Evolutionary conservation across 768 basidiomycete genomes (phyloP), one percentile per base, ranked within the genome.

Genomic region (Auricularia cornea): DNA sequence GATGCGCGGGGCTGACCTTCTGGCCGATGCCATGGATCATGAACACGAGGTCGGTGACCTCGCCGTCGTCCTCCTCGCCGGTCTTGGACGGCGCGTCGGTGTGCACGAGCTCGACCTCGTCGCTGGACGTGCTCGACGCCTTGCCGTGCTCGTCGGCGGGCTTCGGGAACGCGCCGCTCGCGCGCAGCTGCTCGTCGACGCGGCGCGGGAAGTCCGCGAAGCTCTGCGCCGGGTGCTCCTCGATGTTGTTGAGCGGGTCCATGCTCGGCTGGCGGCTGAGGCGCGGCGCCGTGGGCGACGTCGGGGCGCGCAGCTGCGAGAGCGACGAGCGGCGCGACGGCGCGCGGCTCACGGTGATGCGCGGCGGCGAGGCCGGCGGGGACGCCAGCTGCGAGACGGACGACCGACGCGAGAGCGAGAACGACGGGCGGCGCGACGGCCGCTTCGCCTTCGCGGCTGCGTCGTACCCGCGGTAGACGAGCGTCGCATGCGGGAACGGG

Each of bases 1-100:
- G 5, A 12, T 5, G 44, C 0, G 44, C 16, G 20, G 44, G 6
- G 1, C 44, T 0, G 20, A 48, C 44, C 44, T 48, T 18, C 70
- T 72, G 68, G 52, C 76, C 78, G 30, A 80, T 80, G 1, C 79
- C 79, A 68, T 80, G 79, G 18, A 80, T 70, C 59, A 80, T 72
- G 59, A 80, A 66, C 20, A 78, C 77, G 26, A 79, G 68, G 66
- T 79, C 78, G 2, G 78, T 78, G 59, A 75, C 72, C 68, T 60
- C 41, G 2, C 64, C 62, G 60, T 67, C 62, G 35, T 64, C 51
- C 26, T 60, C 63, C 12, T 57, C 54, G 54, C 56, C 63, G 18
- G 63, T 14, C 32, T 59, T 59, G 29, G 70, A 23, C 2, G 73
- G 74, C 1, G 67, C 66, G 29, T 69, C 68, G 63, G 73, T 74